Percentiles rank a stretch among this genome's conserved stretches.
phyloP scores from a whole-genome alignment of 176 grass and related monocot species.

The Guadua angustifolia region DNA sequence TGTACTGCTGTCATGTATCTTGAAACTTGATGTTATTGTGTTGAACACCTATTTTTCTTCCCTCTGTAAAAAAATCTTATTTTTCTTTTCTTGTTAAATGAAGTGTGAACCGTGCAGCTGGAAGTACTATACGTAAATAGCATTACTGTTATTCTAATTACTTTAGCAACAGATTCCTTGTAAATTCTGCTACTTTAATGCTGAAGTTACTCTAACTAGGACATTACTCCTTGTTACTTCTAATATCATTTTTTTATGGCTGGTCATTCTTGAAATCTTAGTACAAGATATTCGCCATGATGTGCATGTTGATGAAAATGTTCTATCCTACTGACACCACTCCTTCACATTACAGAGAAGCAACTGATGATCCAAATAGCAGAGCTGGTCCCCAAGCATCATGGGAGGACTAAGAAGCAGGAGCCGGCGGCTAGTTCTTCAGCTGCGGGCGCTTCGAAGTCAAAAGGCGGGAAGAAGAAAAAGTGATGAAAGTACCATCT shows the following conservation, averaged over 20 bases:
- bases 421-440: constrained; percentile 52
- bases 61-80: background rate
- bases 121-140: background rate
- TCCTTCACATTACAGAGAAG: constrained; percentile 61
- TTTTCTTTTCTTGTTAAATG: background rate
- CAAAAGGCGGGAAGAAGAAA: constrained; percentile 79
- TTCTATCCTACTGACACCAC: constrained; percentile 34
- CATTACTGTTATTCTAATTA: background rate
- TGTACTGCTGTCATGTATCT: background rate
- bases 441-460: constrained; percentile 43
- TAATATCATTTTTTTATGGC: background rate
- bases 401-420: constrained; percentile 88
- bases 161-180: background rate
- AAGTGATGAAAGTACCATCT: constrained; percentile 48
- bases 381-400: constrained; percentile 90
- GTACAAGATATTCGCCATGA: background rate
- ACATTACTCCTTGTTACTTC: background rate
- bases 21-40: background rate
- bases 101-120: background rate
- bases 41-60: background rate
- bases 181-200: background rate
- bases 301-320: background rate
- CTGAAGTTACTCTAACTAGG: background rate
- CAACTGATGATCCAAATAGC: constrained; percentile 82
- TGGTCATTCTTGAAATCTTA: background rate